Evolutionary conservation across 1,139 yeast species (phyloP).

Genomic region (Geotrichum cucujoidarum): DNA sequence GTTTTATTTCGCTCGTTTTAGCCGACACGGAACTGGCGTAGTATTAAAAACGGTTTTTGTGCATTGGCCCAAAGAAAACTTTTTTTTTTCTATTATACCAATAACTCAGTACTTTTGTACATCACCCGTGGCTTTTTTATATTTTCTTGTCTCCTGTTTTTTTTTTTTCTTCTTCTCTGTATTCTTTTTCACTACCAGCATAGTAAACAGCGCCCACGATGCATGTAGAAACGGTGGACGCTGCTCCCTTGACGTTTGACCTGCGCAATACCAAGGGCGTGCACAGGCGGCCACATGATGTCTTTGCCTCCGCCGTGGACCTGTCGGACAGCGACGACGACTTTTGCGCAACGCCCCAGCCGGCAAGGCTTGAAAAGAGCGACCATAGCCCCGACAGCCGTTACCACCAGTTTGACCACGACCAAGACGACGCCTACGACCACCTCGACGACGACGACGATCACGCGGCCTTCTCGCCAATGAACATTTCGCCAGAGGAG

Average conservation of each 20-base stretch:
- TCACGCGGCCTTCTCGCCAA: background rate
- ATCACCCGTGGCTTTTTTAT: background rate
- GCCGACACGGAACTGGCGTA: no score
- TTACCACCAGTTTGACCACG: no score
- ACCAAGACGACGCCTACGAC: background rate
- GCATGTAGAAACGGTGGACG: slow-evolving; percentile 13
- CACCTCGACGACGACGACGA: background rate
- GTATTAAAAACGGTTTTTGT: no score
- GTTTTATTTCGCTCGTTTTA: no score
- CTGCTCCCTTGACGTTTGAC: slow-evolving; percentile 10
- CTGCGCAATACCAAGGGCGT: background rate
- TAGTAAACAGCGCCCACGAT: no score
- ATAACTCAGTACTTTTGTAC: no score
- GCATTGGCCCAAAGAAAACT: no score
- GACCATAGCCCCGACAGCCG: background rate
- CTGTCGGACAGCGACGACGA: background rate
- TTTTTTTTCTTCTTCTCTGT: background rate
- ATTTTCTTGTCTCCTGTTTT: background rate
- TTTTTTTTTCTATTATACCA: no score
- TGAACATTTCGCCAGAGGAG: slow-evolving; percentile 8
- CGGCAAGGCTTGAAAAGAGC: background rate
- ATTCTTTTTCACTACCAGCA: background rate
- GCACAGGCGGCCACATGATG: background rate
- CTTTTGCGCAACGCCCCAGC: background rate
- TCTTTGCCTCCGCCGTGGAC: background rate